These are phyloP conservation scores for Scenedesmus sp. DNA, from an alignment of 163 green algal species.

Conservation along the genomic window DNA sequence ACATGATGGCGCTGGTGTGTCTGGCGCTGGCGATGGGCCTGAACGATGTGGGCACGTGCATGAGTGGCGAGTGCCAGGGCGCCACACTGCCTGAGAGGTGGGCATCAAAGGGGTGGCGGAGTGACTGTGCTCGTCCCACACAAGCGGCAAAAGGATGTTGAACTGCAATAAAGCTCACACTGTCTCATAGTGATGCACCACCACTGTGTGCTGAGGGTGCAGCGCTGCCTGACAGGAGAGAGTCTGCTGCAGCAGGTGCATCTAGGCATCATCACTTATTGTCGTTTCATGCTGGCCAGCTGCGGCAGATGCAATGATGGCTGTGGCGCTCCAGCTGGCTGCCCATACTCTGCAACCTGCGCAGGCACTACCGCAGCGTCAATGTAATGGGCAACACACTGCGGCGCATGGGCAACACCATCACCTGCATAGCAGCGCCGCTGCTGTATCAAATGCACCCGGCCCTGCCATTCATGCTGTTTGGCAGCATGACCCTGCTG, in stretches of 20 bases:
- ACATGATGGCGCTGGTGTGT: background rate
- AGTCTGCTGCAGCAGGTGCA: background rate
- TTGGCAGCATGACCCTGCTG: background rate
- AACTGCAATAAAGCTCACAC: too few relatives aligned
- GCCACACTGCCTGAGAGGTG: slow-evolving; percentile 20
- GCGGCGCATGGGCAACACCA: slow-evolving; percentile 28
- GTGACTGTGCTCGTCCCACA: too few relatives aligned
- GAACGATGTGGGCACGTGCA: slow-evolving; percentile 33
- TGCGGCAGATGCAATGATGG: too few relatives aligned
- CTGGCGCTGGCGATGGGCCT: slow-evolving; percentile 4
- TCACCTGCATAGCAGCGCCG: slow-evolving; percentile 23
- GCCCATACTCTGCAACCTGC: too few relatives aligned
- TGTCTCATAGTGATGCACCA: too few relatives aligned
- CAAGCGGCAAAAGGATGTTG: too few relatives aligned
- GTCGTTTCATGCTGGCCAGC: too few relatives aligned
- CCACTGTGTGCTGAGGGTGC: too few relatives aligned
- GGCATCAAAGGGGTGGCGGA: background rate
- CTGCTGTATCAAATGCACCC: slow-evolving; percentile 11
- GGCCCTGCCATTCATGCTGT: slow-evolving; percentile 3
- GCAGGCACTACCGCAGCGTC: slow-evolving; percentile 30
- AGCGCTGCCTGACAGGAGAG: background rate
- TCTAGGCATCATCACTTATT: too few relatives aligned
- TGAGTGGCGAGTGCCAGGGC: slow-evolving; percentile 30
- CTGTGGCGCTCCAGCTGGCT: too few relatives aligned
- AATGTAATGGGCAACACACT: slow-evolving; percentile 31